Base-by-base conservation (phyloP, 768 basidiomycete species). In the Suillus spraguei region DNA sequence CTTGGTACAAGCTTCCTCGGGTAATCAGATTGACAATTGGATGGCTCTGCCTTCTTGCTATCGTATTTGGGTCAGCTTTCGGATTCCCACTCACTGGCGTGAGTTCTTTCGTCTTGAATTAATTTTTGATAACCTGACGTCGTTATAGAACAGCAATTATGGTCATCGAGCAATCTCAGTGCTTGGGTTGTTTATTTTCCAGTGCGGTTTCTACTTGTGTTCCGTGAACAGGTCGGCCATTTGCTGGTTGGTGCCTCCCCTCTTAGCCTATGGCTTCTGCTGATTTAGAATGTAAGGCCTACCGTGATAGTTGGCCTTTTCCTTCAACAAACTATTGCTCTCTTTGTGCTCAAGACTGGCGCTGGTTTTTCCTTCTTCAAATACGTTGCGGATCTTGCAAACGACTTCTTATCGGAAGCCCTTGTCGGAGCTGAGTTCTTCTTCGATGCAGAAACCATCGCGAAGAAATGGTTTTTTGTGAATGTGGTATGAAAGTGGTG, bases 231-330 rank as follows among this genome's bases (percentile, higher is more conserved):
- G 89, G 35, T 81, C 77, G 17, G 79, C 82, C 7, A 83, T 96
- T 60, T 88, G 88, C 49, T 95, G 94, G 92, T 90, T 67, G 44
- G 83, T 72, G 17, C 33, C 55, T 22, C 8, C n/a, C n/a, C 44
- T 28, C 1, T 46, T 20, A 11, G 33, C 5, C 32, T 22, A 17
- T 2, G 44, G 89, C 89, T 90, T 88, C 86, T n/a, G 93, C 92
- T 32, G 85, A 95, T 69, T 87, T 95, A 62, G 87, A 58, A 20
- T 28, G 39, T 3, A 49, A 90, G 90, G 91, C 89, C 86, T 20
- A 94, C 93, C n/a, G 85, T 95, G 68, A 88, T 95, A 63, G 88
- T 94, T 55, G 95, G 95, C 22, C 79, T 96, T 22, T 88, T 95
- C 76, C 68, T 90, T 49, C 95, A 97, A 72, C 94, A 95, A 78